These are phyloP conservation scores for Arthrocladium fulminans DNA, from an alignment of 2,329 filamentous ascomycete species.

Conservation along the genomic window DNA sequence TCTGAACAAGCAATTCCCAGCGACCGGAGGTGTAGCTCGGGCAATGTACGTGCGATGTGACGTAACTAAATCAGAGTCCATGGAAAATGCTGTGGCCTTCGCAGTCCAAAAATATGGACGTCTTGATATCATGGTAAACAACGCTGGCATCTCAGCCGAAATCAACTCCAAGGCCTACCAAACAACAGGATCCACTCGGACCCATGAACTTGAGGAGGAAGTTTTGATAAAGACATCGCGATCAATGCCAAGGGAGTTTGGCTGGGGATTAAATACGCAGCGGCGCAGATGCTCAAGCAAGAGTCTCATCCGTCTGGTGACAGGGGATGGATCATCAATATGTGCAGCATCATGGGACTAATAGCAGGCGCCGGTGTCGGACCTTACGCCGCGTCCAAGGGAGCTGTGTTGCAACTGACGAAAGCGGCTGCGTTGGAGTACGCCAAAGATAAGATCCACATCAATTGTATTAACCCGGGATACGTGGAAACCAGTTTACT, in stretches of 20 bases:
- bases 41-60: slow-evolving; percentile 16
- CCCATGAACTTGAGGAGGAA: slow-evolving; percentile 60
- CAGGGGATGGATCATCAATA: slow-evolving; percentile 38
- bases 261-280: slow-evolving; percentile 87
- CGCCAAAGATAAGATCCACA: slow-evolving; percentile 32
- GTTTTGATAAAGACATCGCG: slow-evolving; percentile 85
- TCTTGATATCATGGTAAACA: slow-evolving; percentile 68
- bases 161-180: slow-evolving; percentile 12
- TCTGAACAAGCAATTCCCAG: slow-evolving; percentile 19
- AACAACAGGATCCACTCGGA: slow-evolving; percentile 20
- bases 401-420: slow-evolving; percentile 38
- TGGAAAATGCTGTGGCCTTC: slow-evolving; percentile 5
- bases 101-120: neutral
- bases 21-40: slow-evolving; percentile 12
- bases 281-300: slow-evolving; percentile 32
- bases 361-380: slow-evolving; percentile 7
- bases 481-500: too few relatives aligned
- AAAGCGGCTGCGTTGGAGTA: slow-evolving; percentile 36
- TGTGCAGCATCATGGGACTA: slow-evolving; percentile 15
- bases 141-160: slow-evolving; percentile 61
- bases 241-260: slow-evolving; percentile 97
- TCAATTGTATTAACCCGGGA: slow-evolving; percentile 35
- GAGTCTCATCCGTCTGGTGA: slow-evolving; percentile 11
- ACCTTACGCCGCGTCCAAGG: slow-evolving; percentile 40
- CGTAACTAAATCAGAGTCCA: slow-evolving; percentile 13